Evolutionary conservation across 73 alveolate species (phyloP), one percentile per base, ranked within the genome.

Genomic region (Effrenium voratum): DNA sequence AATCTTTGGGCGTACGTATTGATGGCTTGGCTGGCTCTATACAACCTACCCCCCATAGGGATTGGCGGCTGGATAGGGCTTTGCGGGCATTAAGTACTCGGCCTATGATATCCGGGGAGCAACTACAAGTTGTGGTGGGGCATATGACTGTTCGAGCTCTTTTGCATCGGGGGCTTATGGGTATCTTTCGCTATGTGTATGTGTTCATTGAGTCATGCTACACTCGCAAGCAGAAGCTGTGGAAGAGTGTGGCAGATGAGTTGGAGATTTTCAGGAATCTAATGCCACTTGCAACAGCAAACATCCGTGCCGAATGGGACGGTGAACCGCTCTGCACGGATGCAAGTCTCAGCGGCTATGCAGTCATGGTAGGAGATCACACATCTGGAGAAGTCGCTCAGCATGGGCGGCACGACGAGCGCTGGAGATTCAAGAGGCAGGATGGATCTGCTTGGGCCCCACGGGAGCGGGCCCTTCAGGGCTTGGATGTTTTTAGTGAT

Each of bases 1-100:
- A 84, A 36, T 47, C 79, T 15, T 30, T 84, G 41, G 93, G 93
- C 13, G 79, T 84, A 1, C 43, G 79, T 0, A 40, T 84, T 10
- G 79, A 84, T 40, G 93, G 93, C n/a, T 12, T 47, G 30, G 46
- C 49, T 46, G 66, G 91, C 44, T 4, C 40, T 13, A 30, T 79
- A 4, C 41, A 46, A 30, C 75, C 92, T 1, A 81, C 92, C 3
- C 60, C 92, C 2, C 22, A 16, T 3, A 43, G 92, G 36, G 92
- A 81, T 28, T 81, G 92, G 92, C 60, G 92, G 32, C 73, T 49
- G 41, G 75, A 81, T 46, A 43, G 92, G 47, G 92, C 92, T 2
- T 47, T 81, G 43, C 40, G 32, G 47, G 41, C 45, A 12, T 38
- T 45, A 2, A 1, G 26, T 4, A 15, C 45, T 28, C 22, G 46